Base-by-base conservation (phyloP, 768 basidiomycete genomes). In the Antrodiella citrinella region DNA sequence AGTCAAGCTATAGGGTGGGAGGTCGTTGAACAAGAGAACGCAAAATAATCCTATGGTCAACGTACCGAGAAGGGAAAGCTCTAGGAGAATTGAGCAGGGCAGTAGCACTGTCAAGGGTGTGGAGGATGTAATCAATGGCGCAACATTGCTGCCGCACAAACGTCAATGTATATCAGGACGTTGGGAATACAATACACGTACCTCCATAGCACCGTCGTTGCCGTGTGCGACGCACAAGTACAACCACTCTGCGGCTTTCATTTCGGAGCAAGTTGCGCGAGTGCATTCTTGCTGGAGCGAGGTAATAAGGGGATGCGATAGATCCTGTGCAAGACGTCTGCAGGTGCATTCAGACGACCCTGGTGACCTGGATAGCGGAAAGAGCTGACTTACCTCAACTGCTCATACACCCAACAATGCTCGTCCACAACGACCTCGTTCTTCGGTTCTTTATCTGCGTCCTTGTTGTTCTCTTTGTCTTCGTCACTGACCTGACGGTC, bases 191-290 rank as follows among this genome's bases (percentile, higher is more conserved):
- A 13, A n/a, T 11, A 18, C 26, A 60, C 77, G 43, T 57, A 88
- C 89, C 80, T 91, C 90, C 81, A 89, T 86, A 45, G 83, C 79
- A 9, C 85, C 84, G 51, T 89, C 88, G 59, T 83, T 89, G 19
- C 90, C 91, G 66, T 97, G 93, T 0, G 92, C 94, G 35, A 94
- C 92, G 57, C 95, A 98, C 4, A 97, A 70, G 67, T 96, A 98
- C 23, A 91, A 75, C 95, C 95, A 97, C 72, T 97, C 91, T 49
- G 90, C 91, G n/a, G 94, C 93, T 66, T 94, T 94, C 95, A 99
- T 99, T 68, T 95, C 86, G 1, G 93, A 91, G 72, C 95, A 99
- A 9, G 85, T 80, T 26, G 76, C 68, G 35, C 89, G 80, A 11
- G 84, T 90, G 63, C 94, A 98, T 64, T 91, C 89, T 57, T 85